Conservation (phyloP, 306 rosid genomes). For the Gynostemma pentaphyllum region DNA sequence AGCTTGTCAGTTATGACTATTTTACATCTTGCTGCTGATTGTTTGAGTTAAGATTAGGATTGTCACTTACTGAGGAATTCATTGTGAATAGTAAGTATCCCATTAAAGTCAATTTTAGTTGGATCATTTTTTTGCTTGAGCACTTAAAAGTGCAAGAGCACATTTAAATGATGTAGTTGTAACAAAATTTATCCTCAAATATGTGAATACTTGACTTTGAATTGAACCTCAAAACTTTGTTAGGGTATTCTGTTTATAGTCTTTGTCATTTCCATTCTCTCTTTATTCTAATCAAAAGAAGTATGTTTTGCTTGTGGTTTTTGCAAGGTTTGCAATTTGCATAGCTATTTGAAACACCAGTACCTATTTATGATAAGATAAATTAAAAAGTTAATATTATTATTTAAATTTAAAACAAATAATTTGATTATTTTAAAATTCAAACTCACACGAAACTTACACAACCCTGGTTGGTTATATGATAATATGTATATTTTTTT, state of each 20-base stretch:
- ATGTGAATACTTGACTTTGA: background rate
- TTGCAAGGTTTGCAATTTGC: no score
- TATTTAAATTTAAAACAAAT: no score
- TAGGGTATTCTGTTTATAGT: background rate
- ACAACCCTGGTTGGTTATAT: no score
- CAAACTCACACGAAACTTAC: no score
- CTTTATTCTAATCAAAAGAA: background rate
- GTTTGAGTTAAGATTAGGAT: background rate
- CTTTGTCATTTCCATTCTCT: background rate
- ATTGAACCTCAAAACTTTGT: background rate
- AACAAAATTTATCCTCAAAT: background rate
- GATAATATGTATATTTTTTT: no score
- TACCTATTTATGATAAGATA: no score
- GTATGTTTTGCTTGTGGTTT: no score
- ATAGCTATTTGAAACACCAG: no score
- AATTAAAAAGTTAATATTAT: no score
- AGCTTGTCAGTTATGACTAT: slow-evolving; percentile 5
- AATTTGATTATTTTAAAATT: no score
- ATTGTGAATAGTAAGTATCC: slow-evolving; percentile 1
- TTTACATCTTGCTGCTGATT: slow-evolving; percentile 5
- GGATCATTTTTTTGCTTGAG: background rate
- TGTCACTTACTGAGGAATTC: background rate
- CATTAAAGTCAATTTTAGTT: background rate
- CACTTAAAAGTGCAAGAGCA: background rate
- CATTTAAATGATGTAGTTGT: background rate